Conservation (phyloP, 176 grass and related monocot species). For the Tillandsia leiboldiana region DNA sequence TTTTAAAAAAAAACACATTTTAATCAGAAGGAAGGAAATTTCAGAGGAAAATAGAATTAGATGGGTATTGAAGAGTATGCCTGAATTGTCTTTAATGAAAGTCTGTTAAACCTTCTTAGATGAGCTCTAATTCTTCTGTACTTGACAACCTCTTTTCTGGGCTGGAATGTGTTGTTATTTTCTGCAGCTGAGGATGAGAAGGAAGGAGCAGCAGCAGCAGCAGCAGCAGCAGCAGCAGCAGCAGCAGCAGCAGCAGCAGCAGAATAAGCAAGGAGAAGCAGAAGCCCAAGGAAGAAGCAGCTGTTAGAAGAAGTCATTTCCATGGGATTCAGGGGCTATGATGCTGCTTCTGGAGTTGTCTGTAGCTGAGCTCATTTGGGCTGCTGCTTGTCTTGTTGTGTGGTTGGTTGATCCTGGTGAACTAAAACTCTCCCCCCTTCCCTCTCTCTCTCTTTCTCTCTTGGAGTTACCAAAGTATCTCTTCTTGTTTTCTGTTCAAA, state of each 20-base stretch:
- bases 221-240: conserved; percentile 16
- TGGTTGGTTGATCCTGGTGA: conserved; percentile 12
- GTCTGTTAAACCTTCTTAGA: conserved; percentile 73
- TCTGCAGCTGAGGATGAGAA: neutral
- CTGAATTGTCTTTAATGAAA: conserved; percentile 73
- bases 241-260: conserved; percentile 1
- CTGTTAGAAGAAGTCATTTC: conserved; percentile 28
- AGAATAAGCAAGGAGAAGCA: conserved; percentile 22
- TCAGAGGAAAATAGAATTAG: conserved; percentile 2
- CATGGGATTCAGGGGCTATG: conserved; percentile 18
- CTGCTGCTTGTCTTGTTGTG: conserved; percentile 8
- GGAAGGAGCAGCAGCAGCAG: neutral
- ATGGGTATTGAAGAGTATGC: conserved; percentile 17
- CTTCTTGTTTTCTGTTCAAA: conserved; percentile 17
- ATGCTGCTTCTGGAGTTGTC: conserved; percentile 9
- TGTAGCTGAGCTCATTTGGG: conserved; percentile 20
- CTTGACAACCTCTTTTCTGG: conserved; percentile 47
- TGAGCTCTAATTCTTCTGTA: conserved; percentile 55
- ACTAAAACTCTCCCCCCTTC: neutral
- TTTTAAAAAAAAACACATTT: neutral
- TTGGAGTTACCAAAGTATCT: conserved; percentile 14
- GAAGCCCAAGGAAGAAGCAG: conserved; percentile 11
- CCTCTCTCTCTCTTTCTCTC: neutral
- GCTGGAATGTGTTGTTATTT: conserved; percentile 50
- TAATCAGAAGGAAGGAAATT: neutral